Conservation (phyloP, 75 land plant genomes). For the Pinus albicaulis region DNA sequence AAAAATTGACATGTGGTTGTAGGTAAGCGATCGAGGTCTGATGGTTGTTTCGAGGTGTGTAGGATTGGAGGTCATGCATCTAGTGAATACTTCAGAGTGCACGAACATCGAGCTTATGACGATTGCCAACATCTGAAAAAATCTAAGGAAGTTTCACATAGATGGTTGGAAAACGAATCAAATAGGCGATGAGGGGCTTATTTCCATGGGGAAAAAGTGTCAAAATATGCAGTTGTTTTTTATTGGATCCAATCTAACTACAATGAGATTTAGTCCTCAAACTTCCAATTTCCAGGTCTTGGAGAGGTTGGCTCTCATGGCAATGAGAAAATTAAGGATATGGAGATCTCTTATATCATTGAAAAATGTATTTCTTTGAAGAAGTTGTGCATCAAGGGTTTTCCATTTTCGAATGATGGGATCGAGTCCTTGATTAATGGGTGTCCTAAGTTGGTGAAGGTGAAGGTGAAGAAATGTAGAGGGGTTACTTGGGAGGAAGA, state of each 20-base stretch:
- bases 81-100: slow-evolving; percentile 41
- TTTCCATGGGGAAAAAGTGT: slow-evolving; percentile 29
- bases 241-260: slow-evolving; percentile 27
- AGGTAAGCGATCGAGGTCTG: slow-evolving; percentile 25
- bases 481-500: no score
- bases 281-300: slow-evolving; percentile 30
- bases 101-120: slow-evolving; percentile 32
- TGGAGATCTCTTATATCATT: slow-evolving; percentile 31
- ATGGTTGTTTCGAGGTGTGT: slow-evolving; percentile 29
- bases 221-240: slow-evolving; percentile 31
- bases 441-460: no score
- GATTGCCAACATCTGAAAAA: slow-evolving; percentile 30
- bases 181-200: slow-evolving; percentile 50
- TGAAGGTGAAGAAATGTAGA: no score
- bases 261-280: slow-evolving; percentile 21
- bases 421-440: no score
- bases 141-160: slow-evolving; percentile 26
- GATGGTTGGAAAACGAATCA: no score
- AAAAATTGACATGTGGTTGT: background rate
- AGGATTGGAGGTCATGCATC: slow-evolving; percentile 27
- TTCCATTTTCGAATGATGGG: no score
- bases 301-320: slow-evolving; percentile 43
- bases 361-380: slow-evolving; percentile 18
- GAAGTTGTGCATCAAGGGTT: no score
- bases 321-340: slow-evolving; percentile 40